Evolutionary conservation across 306 rosid species (phyloP), one percentile per base, ranked within the genome.

Genomic region (Glycine soja): DNA sequence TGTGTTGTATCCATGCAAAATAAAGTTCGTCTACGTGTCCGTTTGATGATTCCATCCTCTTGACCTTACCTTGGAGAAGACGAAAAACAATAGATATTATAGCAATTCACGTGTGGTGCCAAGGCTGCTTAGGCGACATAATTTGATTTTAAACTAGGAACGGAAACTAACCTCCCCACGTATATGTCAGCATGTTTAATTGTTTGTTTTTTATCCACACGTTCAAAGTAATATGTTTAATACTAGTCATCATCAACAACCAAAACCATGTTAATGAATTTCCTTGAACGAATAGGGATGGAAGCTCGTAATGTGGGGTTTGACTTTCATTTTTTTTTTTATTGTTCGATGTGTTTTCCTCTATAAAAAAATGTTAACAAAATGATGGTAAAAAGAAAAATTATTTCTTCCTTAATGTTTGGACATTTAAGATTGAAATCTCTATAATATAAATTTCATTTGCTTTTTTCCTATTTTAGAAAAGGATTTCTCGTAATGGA

Each of bases 31-130:
- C 30, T 65, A 65, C 71, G 71, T 65, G 71, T 65, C 71, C 6
- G 30, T 24, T 65, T 13, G 2, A 8, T 14, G 30, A 34, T 34
- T 30, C 46, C 42, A 24, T 24, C 30, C 30, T 24, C 30, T 24
- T 24, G 30, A 24, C 67, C 67, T 30, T 63, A 24, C 46, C 45
- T 63, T 63, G 45, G 45, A 62, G 66, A 10, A 59, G 66, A 59
- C 45, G 32, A 62, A 14, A 62, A 8, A 32, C 7, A 2, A 32
- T 5, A 38, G 30, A 24, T 2, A 6, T 62, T 32, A 10, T 13
- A 63, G 34, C 18, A 24, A 24, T 62, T 62, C 48, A 45, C 30
- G 67, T 30, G 7, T 36, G 43, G 15, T 61, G 7, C 65, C 30
- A 56, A 56, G 2, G 12, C 18, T 9, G 34, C 16, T 7, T 9